Base-by-base conservation (phyloP, 2,329 filamentous ascomycete species). In the Metarhizium sp. region DNA sequence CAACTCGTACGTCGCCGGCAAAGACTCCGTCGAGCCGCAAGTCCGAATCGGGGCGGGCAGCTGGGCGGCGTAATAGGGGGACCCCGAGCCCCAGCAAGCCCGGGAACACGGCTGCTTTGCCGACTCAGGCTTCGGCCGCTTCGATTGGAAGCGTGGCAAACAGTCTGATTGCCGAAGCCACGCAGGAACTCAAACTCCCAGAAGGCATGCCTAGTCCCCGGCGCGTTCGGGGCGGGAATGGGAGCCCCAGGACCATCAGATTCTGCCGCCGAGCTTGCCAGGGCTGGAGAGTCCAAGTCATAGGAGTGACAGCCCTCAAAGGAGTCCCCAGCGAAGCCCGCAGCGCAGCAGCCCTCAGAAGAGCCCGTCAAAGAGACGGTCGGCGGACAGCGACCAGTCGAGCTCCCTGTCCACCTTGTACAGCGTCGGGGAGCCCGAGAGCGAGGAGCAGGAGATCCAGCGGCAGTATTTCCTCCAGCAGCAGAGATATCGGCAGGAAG, bases 341-440 rank as follows among this genome's bases (percentile, higher is more conserved):
- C 56, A 54, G 25, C 53, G 25, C 25, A 25, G 63, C n/a, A 58
- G 59, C 13, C 56, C 57, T 10, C 55, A 54, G 25, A 52, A 59
- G 25, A 55, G 45, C 2, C 60, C 60, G 0, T 56, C 61, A 16
- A 58, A 65, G 55, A 65, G 63, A n/a, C 55, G 52, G 4, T 77
- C 75, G 0, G 55, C 64, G 4, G 68, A 72, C 4, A 80, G 76
- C 58, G 71, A 77, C 8, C 67, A 72, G 14, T 81, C 78, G 0
- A 81, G 78, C 43, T 75, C 78, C 2, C 67, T 83, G 5, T 83
- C 80, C 4, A 83, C 80, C 0, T 64, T 83, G 5, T 81, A 81
- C 59, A 82, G 79, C 56, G 77, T 76, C 50, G 77, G 79, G 34
- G 78, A 80, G 53, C 67, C 70, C 1, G 72, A 75, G 8, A 71